Conservation (phyloP, 345 rosid species). For the Eucalyptus regnans region DNA sequence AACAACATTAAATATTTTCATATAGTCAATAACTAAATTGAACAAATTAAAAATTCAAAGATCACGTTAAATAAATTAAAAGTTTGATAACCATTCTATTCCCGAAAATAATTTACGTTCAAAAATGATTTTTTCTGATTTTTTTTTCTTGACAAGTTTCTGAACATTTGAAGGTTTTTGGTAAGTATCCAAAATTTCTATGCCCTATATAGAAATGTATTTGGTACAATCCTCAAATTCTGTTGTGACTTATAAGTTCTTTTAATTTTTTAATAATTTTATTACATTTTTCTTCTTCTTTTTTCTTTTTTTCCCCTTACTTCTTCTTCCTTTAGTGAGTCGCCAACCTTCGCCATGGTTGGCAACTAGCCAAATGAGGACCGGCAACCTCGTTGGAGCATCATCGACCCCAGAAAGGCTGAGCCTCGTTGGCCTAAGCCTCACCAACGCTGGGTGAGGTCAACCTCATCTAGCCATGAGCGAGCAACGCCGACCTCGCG, state of each 20-base stretch:
- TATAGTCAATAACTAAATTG: too few relatives aligned
- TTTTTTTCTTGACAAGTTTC: rapidly evolving
- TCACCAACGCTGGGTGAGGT: rapidly evolving
- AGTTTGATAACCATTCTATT: rapidly evolving
- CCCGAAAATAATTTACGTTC: rapidly evolving
- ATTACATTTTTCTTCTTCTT: too few relatives aligned
- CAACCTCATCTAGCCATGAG: rapidly evolving
- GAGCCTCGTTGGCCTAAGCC: too few relatives aligned
- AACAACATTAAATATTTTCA: rapidly evolving
- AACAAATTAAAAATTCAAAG: too few relatives aligned
- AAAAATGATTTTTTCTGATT: rapidly evolving
- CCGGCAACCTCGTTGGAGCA: rapidly evolving
- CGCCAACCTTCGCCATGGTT: rapidly evolving
- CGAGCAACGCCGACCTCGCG: too few relatives aligned
- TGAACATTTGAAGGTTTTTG: rapidly evolving
- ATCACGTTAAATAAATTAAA: rapidly evolving
- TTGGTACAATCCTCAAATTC: rapidly evolving
- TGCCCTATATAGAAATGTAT: rapidly evolving
- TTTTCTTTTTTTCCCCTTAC: too few relatives aligned
- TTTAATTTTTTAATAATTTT: too few relatives aligned
- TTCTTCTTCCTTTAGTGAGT: too few relatives aligned
- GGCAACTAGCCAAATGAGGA: rapidly evolving
- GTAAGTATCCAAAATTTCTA: too few relatives aligned
- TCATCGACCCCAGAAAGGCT: too few relatives aligned
- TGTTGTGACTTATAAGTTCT: too few relatives aligned